Evolutionary conservation across 805 yeast species (phyloP), one percentile per base, ranked within the genome.

Genomic region (Saturnispora serradocipensis): DNA sequence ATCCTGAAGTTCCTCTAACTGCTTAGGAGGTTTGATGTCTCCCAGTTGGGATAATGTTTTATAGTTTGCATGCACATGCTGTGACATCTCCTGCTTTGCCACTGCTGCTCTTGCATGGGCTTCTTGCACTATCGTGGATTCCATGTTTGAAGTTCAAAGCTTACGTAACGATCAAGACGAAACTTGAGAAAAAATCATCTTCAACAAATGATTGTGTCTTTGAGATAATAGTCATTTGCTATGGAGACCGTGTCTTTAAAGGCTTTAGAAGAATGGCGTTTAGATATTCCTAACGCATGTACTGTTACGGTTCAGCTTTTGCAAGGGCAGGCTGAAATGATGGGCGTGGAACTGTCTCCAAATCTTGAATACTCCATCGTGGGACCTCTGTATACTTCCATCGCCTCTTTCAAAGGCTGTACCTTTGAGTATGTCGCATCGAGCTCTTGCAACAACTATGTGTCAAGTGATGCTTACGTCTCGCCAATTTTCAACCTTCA

Each of bases 311-410:
- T 49, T n/a, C 22, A 27, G 58, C 72, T 82, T 10, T 53, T 67
- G 3, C 69, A 72, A 2, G 99, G 99, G 3, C 74, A 82, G 2
- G 96, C 88, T 2, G 99, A 93, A 68, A 77, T 89, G 9, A 88
- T 85, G 67, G 99, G 99, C 24, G 88, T 97, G 3, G 99, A 93
- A 64, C 75, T 93, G 24, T 86, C 97, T 2, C 71, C 75, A 43
- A 87, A 85, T 53, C 72, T 75, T 1, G 86, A 81, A 22, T 84
- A 81, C 59, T 62, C 67, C 3, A 81, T 86, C 60, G 66, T 69
- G 25, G 83, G 82, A 7, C 59, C 71, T 0, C 68, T 75, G 54
- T 79, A 78, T 50, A 68, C 77, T 4, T 77, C 83, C 13, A 59
- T 86, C 1, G 79, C 70, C 54, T 75, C 89, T 1, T 79, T 78